A percentile compares a stretch with the other conserved stretches of the same genome.
Conservation (phyloP, 2,329 filamentous ascomycete species). For the Pyricularia pennisetigena region DNA sequence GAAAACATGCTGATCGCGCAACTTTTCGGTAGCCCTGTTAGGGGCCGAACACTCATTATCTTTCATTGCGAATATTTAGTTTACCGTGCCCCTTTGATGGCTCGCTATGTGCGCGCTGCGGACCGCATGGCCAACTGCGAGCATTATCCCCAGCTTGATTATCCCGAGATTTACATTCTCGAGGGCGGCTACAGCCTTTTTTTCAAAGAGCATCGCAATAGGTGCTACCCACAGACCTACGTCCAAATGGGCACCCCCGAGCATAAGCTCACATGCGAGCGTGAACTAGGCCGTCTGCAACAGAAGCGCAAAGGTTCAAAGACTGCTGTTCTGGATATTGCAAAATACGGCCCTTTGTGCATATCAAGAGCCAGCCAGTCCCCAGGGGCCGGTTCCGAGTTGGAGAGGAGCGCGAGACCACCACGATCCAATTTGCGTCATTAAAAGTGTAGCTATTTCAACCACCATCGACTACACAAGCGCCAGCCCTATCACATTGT, state of each 20-base stretch:
- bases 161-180: conserved; percentile 93
- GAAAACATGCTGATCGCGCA: conserved; percentile 76
- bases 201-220: conserved; percentile 65
- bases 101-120: conserved; percentile 80
- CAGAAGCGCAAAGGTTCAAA: conserved; percentile 62
- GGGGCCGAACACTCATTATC: conserved; percentile 69
- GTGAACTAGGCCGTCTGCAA: conserved; percentile 87
- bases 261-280: conserved; percentile 87
- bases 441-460: no score
- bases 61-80: conserved; percentile 99
- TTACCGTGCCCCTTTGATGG: conserved; percentile 92
- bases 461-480: no score
- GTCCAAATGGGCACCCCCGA: conserved; percentile 93
- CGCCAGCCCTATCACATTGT: no score
- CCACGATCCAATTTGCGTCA: no score
- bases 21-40: conserved; percentile 60
- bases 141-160: conserved; percentile 80
- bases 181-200: conserved; percentile 95
- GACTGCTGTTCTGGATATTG: no score
- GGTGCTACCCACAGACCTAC: conserved; percentile 91
- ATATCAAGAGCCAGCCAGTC: no score
- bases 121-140: conserved; percentile 81
- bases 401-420: no score
- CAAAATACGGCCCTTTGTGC: no score
- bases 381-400: no score